Evolutionary conservation across 805 yeast species (phyloP), one percentile per base, ranked within the genome.

Genomic region (Wickerhamia fluorescens): DNA sequence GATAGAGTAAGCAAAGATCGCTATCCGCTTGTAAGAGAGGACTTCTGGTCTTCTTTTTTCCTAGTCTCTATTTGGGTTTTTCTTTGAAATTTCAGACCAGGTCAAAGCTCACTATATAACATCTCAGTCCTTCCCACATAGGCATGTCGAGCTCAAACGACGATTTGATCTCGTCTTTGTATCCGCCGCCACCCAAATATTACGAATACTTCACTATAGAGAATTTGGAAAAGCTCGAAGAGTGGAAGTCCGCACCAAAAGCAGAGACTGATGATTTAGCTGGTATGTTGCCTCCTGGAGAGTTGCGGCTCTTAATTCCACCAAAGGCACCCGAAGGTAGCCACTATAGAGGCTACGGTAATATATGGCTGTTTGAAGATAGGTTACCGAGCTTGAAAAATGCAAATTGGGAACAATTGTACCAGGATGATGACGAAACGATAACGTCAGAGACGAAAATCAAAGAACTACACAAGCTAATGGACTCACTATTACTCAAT

Each of bases 111-210:
- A 19, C 12, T n/a, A 7, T 14, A 19, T 24, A 14, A 28, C 19
- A 31, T 23, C 14, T n/a, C n/a, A n/a, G n/a, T n/a, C n/a, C n/a
- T n/a, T n/a, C n/a, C n/a, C n/a, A n/a, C n/a, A n/a, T n/a, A n/a
- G n/a, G n/a, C n/a, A n/a, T n/a, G n/a, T n/a, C n/a, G n/a, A n/a
- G n/a, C n/a, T n/a, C n/a, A n/a, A 24, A 25, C 5, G 64, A 53
- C 24, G 65, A 63, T 28, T 42, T 62, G 31, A 62, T 64, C 31
- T 49, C 95, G 10, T 75, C 95, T 5, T 65, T 89, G 23, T 92
- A 84, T 42, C 98, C 98, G 2, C 94, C 94, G 1, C 97, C 98
- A 2, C 98, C 98, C 6, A 82, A 83, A 6, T 85, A 74, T 47
- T 71, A 75, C 41, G 73, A 75, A 48, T 73, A 68, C 44, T 89